These are phyloP conservation scores for Salix brachista DNA, from an alignment of 345 rosid species.

Conservation along the genomic window DNA sequence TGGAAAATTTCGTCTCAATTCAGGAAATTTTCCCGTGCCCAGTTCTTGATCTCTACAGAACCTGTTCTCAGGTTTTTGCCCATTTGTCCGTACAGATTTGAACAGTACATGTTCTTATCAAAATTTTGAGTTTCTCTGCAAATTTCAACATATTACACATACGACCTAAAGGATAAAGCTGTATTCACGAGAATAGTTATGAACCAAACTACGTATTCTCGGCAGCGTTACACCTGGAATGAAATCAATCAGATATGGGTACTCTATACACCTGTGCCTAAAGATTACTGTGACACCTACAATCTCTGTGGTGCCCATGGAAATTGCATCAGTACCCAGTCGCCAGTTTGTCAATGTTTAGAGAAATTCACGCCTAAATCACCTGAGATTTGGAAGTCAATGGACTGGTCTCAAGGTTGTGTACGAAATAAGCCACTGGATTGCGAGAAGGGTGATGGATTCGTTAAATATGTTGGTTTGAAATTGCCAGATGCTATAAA, in stretches of 20 bases:
- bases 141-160: background rate
- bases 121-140: no score
- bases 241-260: background rate
- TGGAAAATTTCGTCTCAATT: no score
- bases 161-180: background rate
- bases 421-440: background rate
- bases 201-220: background rate
- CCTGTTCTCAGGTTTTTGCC: no score
- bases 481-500: slow-evolving; percentile 15
- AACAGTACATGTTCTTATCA: no score
- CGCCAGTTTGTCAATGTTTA: slow-evolving; percentile 10
- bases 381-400: background rate
- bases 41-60: no score
- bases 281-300: slow-evolving; percentile 10
- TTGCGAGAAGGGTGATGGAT: slow-evolving; percentile 10
- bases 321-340: background rate
- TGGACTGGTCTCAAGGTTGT: slow-evolving; percentile 18
- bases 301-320: slow-evolving; percentile 10
- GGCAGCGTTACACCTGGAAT: slow-evolving; percentile 1
- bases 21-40: no score
- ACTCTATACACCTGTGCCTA: background rate
- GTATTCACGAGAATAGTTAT: background rate
- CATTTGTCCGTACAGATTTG: no score
- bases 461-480: background rate
- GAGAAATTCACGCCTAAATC: slow-evolving; percentile 12